phyloP scores from a whole-genome alignment of 768 basidiomycete species.

The Boletus subparvulus region DNA sequence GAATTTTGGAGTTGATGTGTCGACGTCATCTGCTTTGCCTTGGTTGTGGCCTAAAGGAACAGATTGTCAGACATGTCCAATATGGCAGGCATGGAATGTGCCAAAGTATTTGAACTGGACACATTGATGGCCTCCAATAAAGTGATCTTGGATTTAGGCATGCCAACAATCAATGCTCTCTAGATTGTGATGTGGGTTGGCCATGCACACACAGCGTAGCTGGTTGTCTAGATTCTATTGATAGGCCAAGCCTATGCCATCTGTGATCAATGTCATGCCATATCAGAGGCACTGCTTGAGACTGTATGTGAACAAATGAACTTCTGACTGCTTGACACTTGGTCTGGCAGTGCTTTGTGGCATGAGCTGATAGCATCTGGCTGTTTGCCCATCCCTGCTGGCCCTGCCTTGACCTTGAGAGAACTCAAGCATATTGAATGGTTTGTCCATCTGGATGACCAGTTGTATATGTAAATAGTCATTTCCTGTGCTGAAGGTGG shows the following conservation, averaged over 20 bases:
- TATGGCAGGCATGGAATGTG: too few species aligned
- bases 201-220: not conserved
- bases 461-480: constrained; percentile 20
- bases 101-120: too few species aligned
- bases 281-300: not conserved
- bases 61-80: too few species aligned
- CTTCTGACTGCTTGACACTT: too few species aligned
- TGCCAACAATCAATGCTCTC: not conserved
- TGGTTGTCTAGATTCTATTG: not conserved
- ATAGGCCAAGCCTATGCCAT: not conserved
- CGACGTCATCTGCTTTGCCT: not conserved
- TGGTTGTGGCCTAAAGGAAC: too few species aligned
- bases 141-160: too few species aligned
- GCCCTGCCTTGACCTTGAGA: too few species aligned
- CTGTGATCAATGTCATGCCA: not conserved
- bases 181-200: not conserved
- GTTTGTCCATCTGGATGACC: constrained; percentile 17
- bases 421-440: constrained; percentile 2
- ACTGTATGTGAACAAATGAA: not conserved
- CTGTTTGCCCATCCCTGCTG: constrained; percentile 1
- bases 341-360: too few species aligned
- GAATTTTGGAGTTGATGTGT: not conserved
- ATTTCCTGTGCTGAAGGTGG: constrained; percentile 26
- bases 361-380: not conserved
- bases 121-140: too few species aligned